Conservation (phyloP, 345 rosid genomes). For the Moringa oleifera region DNA sequence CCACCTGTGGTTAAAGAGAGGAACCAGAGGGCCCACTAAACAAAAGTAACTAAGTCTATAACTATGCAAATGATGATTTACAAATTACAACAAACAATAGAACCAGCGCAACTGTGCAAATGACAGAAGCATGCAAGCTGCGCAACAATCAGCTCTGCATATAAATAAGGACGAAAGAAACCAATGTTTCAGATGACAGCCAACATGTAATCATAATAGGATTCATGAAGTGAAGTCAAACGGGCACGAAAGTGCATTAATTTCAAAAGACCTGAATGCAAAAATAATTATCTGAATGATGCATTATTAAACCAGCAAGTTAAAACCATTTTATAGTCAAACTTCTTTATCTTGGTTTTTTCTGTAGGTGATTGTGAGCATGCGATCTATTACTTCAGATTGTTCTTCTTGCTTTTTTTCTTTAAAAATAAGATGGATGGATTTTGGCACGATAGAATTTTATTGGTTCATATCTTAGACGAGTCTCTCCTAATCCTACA, state of each 20-base stretch:
- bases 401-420: too few species aligned
- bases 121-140: neutral
- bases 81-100: constrained; percentile 7
- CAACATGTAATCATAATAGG: neutral
- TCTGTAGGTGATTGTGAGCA: too few species aligned
- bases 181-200: neutral
- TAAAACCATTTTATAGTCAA: too few species aligned
- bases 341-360: too few species aligned
- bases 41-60: neutral
- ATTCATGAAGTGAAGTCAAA: neutral
- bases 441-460: neutral
- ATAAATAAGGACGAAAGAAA: constrained; percentile 11
- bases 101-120: constrained; percentile 3
- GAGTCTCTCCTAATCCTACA: neutral
- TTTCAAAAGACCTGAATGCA: too few species aligned
- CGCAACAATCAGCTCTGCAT: neutral
- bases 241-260: too few species aligned
- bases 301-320: too few species aligned
- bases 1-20: constrained; percentile 47
- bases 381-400: too few species aligned
- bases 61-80: neutral
- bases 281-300: too few species aligned
- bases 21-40: constrained; percentile 22
- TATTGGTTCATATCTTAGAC: neutral
- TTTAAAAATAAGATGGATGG: too few species aligned